These are phyloP conservation scores for Fusarium burgessii DNA, from an alignment of 2,329 filamentous ascomycete species.

Conservation along the genomic window DNA sequence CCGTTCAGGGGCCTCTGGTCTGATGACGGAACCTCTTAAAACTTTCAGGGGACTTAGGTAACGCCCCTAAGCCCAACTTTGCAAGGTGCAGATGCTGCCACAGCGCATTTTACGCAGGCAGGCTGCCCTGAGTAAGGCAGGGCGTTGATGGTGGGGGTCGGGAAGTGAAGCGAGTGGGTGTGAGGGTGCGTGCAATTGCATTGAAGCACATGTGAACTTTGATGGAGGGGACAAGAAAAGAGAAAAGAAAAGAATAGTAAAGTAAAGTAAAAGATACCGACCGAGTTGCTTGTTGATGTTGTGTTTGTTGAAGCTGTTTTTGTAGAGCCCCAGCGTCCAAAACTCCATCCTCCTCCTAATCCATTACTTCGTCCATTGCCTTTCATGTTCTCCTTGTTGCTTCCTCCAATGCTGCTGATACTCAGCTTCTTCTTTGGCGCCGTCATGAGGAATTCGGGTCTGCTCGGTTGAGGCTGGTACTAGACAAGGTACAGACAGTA, in stretches of 20 bases:
- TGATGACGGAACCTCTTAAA: slow-evolving; percentile 37
- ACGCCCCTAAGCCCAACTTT: slow-evolving; percentile 20
- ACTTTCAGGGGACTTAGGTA: slow-evolving; percentile 19
- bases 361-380: slow-evolving; percentile 18
- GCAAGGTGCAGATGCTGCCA: slow-evolving; percentile 9
- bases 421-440: slow-evolving; percentile 36
- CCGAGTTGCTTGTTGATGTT: slow-evolving; percentile 2
- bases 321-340: slow-evolving; percentile 34
- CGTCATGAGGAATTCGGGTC: slow-evolving; percentile 19
- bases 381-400: slow-evolving; percentile 34
- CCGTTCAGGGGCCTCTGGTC: slow-evolving; percentile 7
- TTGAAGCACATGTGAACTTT: slow-evolving; percentile 17
- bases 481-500: background rate
- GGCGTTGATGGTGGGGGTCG: slow-evolving; percentile 7
- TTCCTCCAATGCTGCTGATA: slow-evolving; percentile 27
- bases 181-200: background rate
- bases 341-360: slow-evolving; percentile 31
- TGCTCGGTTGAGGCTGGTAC: slow-evolving; percentile 11
- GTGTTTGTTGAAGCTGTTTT: slow-evolving; percentile 25
- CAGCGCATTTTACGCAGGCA: background rate
- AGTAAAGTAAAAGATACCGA: slow-evolving; percentile 2
- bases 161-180: slow-evolving; percentile 25
- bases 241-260: slow-evolving; percentile 7
- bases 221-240: background rate
- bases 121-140: slow-evolving; percentile 24